phyloP scores from a whole-genome alignment of 139 green algal species.

The Chlorella sp. region DNA sequence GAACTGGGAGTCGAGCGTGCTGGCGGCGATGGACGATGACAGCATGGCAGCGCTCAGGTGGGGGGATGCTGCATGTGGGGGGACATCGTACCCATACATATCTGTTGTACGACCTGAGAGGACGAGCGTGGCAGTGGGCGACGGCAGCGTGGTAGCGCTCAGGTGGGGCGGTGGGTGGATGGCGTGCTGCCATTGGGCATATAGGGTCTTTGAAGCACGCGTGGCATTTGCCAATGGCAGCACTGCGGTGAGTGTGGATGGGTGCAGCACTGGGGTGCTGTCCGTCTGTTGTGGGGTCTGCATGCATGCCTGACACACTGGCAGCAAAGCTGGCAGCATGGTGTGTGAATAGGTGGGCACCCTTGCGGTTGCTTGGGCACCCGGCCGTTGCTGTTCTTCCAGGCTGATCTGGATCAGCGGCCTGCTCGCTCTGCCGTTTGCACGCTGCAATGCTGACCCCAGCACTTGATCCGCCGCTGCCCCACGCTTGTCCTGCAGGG shows the following conservation, averaged over 20 bases:
- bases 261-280: too few relatives aligned
- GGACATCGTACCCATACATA: too few relatives aligned
- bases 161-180: not conserved
- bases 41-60: constrained; percentile 61
- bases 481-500: constrained; percentile 10
- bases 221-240: too few relatives aligned
- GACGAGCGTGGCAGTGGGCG: not conserved
- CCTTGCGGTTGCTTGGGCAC: not conserved
- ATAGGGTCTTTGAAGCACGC: not conserved
- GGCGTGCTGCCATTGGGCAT: too few relatives aligned
- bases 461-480: not conserved
- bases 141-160: not conserved
- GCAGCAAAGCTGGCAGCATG: too few relatives aligned
- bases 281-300: too few relatives aligned
- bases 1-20: constrained; percentile 46
- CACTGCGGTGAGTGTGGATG: too few relatives aligned
- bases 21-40: constrained; percentile 56
- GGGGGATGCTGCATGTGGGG: too few relatives aligned
- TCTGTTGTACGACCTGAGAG: too few relatives aligned
- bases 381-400: not conserved
- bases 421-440: too few relatives aligned
- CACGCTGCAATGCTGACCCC: not conserved
- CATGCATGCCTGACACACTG: too few relatives aligned
- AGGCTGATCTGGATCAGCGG: too few relatives aligned
- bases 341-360: not conserved